These are phyloP conservation scores for Colletotrichum endophyticum DNA, from an alignment of 2,329 filamentous ascomycete species.

Conservation along the genomic window DNA sequence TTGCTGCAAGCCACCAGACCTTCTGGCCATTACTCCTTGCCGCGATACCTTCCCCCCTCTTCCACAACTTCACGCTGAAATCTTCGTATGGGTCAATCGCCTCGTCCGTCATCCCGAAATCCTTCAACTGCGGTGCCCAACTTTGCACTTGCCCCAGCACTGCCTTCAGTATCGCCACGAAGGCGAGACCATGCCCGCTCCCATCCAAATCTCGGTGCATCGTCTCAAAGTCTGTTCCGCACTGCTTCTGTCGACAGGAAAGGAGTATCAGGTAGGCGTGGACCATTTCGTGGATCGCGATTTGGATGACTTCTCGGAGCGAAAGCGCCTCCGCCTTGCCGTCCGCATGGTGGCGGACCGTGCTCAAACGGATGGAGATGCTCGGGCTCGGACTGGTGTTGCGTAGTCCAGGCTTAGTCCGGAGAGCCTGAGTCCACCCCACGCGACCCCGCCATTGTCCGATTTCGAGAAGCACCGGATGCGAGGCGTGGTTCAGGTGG, in stretches of 20 bases:
- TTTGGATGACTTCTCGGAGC: slow-evolving; percentile 32
- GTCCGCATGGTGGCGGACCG: not conserved
- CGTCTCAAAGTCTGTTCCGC: slow-evolving; percentile 1
- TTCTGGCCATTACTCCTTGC: slow-evolving; percentile 1
- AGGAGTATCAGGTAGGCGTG: slow-evolving; percentile 17
- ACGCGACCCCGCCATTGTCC: slow-evolving; percentile 9
- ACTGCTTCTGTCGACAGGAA: slow-evolving; percentile 5
- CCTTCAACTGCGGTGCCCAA: not conserved
- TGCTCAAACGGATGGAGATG: slow-evolving; percentile 20
- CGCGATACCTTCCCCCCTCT: slow-evolving; percentile 6
- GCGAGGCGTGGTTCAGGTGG: slow-evolving; percentile 11
- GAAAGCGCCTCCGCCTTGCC: slow-evolving; percentile 19
- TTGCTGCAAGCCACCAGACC: slow-evolving; percentile 18
- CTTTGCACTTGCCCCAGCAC: slow-evolving; percentile 9
- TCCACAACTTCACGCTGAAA: slow-evolving; percentile 15
- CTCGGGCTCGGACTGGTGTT: not conserved
- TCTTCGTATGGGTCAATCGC: slow-evolving; percentile 14
- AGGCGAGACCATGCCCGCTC: slow-evolving; percentile 10
- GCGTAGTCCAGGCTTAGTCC: not conserved
- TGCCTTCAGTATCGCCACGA: slow-evolving; percentile 11
- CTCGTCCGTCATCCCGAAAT: slow-evolving; percentile 12
- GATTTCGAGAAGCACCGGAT: slow-evolving; percentile 10
- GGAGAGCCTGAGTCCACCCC: slow-evolving; percentile 14
- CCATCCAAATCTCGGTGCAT: slow-evolving; percentile 11
- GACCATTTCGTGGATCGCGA: slow-evolving; percentile 30